Evolutionary conservation across 2,329 filamentous ascomycete genomes (phyloP).

Genomic region (Reticulascus tulasneorum): DNA sequence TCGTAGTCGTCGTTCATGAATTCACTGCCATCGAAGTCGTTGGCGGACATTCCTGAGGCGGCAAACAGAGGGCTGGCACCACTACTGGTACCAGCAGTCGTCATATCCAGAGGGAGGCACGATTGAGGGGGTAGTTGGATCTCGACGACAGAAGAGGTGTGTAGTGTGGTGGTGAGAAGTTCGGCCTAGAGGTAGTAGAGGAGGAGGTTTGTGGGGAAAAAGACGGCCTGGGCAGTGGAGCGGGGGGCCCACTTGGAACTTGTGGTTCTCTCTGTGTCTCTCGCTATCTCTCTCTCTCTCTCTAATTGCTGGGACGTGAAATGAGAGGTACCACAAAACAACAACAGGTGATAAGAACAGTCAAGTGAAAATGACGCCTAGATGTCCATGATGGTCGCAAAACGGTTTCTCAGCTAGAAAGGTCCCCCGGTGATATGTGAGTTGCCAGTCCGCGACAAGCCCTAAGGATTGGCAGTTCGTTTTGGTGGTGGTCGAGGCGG

Average conservation of each 20-base stretch:
- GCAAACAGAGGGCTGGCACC: conserved; percentile 34
- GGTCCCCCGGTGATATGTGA: too few relatives aligned
- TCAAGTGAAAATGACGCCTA: too few relatives aligned
- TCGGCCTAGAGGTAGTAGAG: conserved; percentile 15
- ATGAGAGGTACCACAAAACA: too few relatives aligned
- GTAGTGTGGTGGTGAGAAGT: conserved; percentile 13
- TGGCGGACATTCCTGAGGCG: conserved; percentile 29
- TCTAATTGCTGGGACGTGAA: not conserved
- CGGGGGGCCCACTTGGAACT: conserved; percentile 14
- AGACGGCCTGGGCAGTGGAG: conserved; percentile 13
- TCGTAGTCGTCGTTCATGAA: conserved; percentile 35
- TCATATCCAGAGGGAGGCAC: conserved; percentile 13
- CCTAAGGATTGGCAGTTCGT: not conserved
- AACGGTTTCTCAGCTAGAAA: too few relatives aligned
- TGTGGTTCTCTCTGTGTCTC: not conserved
- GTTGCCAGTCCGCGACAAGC: too few relatives aligned
- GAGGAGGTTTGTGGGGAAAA: conserved; percentile 16
- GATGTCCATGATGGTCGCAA: too few relatives aligned
- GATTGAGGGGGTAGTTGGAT: conserved; percentile 3
- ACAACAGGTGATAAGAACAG: too few relatives aligned
- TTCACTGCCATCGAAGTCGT: conserved; percentile 24
- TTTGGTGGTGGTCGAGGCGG: conserved; percentile 9
- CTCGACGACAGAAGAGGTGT: conserved; percentile 6
- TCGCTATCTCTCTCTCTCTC: not conserved
- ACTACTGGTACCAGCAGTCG: conserved; percentile 17